Evolutionary conservation across 1,284 basidiomycete genomes (phyloP), one percentile per base, ranked within the genome.

Genomic region (Phylloporus sp.): DNA sequence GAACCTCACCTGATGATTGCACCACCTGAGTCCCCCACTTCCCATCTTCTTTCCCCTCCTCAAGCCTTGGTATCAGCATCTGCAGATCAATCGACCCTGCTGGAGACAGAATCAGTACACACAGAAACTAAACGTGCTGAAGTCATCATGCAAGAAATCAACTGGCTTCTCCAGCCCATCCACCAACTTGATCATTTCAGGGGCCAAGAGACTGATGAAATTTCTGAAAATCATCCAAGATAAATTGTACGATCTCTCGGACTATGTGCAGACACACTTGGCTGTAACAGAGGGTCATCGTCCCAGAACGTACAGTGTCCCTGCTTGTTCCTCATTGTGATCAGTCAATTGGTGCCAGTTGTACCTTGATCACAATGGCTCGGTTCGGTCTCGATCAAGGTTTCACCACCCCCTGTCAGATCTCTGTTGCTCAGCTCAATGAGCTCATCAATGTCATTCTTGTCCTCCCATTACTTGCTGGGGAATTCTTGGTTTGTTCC

Each of bases 381-480:
- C 53, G 74, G 60, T 66, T 69, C 72, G 62, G 64, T 68, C 66
- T 75, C 72, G 65, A 72, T 71, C 60, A 45, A 43, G 61, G 69
- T 87, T 62, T 79, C 84, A 11, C 85, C 85, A 5, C 85, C 85
- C 12, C 82, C 82, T 10, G 61, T 70, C 57, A 77, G 81, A n/a
- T 80, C 84, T 47, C 81, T 84, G 35, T 85, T 86, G 3, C 82
- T 86, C 1, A 87, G 86, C 68, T 85, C 86, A 19, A 62, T 77
- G 53, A 83, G 81, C n/a, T 88, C 86, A 62, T 84, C n/a, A 37
- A 76, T 85, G 41, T 92, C 90, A 0, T 93, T 87, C 76, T 73
- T 93, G 64, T 91, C 91, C 2, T 93, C 92, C 15, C 90, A 91
- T 71, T 89, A 93, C 71, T 93, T 92, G 0, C n/a, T n/a, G 92